A percentile compares a stretch with the other conserved stretches of the same genome.
Evolutionary conservation across 2,329 filamentous ascomycete species (phyloP).

Genomic region (Pseudocercospora cruenta): DNA sequence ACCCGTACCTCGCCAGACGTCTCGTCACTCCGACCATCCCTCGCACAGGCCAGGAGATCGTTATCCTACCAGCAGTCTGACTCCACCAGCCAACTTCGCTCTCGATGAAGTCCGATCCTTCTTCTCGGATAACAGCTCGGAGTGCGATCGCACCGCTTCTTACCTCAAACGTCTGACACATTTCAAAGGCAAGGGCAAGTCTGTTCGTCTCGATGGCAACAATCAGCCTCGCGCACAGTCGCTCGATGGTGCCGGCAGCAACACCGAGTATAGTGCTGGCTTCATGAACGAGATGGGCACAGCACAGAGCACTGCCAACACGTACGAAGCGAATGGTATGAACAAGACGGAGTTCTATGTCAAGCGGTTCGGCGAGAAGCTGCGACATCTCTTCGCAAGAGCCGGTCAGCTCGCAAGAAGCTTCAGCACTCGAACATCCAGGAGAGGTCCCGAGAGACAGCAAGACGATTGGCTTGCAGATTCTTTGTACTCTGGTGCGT

Average conservation of each 20-base stretch:
- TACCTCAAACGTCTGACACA: conserved; percentile 43
- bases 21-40: conserved; percentile 23
- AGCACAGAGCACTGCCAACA: conserved; percentile 29
- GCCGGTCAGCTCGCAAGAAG: conserved; percentile 40
- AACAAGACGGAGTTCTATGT: conserved; percentile 45
- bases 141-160: conserved; percentile 35
- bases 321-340: conserved; percentile 41
- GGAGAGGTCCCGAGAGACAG: conserved; percentile 15
- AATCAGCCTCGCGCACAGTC: conserved; percentile 25
- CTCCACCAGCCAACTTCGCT: conserved; percentile 46
- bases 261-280: conserved; percentile 37
- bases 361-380: conserved; percentile 44
- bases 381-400: conserved; percentile 41
- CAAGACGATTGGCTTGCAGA: conserved; percentile 34
- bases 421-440: conserved; percentile 30
- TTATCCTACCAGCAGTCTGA: conserved; percentile 53
- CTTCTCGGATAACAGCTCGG: conserved; percentile 48
- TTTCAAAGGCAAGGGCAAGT: conserved; percentile 27
- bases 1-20: conserved; percentile 22
- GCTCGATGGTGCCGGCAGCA: conserved; percentile 29
- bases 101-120: conserved; percentile 48
- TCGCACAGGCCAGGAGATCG: conserved; percentile 50
- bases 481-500: conserved; percentile 37
- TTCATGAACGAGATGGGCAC: conserved; percentile 28
- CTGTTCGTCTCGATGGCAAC: conserved; percentile 5